Conservation (phyloP, 176 grass and related monocot species). For the Musa beccarii region DNA sequence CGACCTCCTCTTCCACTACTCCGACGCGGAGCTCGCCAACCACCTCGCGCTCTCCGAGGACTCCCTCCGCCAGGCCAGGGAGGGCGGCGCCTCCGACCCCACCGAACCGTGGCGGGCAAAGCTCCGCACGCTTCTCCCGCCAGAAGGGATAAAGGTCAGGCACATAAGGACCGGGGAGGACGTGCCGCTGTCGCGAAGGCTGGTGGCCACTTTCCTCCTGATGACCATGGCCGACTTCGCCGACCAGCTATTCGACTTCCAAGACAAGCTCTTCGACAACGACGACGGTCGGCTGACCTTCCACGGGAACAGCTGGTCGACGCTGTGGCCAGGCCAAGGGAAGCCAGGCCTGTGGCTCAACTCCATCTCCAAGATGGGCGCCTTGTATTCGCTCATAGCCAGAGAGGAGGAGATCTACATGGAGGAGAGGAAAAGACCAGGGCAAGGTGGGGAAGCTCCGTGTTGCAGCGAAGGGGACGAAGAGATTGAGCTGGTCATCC, state of each 20-base stretch:
- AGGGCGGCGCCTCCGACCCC: conserved; percentile 28
- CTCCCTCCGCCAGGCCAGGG: conserved; percentile 34
- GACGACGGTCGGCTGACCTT: conserved; percentile 46
- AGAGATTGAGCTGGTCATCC: conserved; percentile 39
- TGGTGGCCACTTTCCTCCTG: conserved; percentile 43
- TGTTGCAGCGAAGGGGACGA: not conserved
- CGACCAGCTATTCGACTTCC: conserved; percentile 71
- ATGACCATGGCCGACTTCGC: conserved; percentile 72
- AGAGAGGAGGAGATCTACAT: conserved; percentile 44
- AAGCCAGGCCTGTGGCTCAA: conserved; percentile 70
- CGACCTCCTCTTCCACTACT: conserved; percentile 43
- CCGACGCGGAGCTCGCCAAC: conserved; percentile 31
- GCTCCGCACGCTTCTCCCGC: conserved; percentile 41
- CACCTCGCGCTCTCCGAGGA: conserved; percentile 35
- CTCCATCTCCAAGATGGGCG: conserved; percentile 44
- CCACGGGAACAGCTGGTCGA: conserved; percentile 32
- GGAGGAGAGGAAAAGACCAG: not conserved
- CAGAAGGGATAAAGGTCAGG: conserved; percentile 34
- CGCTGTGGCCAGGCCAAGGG: conserved; percentile 59
- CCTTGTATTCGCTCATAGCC: conserved; percentile 42
- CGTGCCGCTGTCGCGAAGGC: conserved; percentile 40
- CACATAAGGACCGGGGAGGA: conserved; percentile 72
- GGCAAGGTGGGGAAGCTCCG: not conserved
- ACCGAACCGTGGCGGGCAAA: conserved; percentile 48
- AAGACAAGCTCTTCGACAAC: conserved; percentile 65